phyloP scores from a whole-genome alignment of 2,329 filamentous ascomycete genomes.

The Myriosclerotinia duriaeana region DNA sequence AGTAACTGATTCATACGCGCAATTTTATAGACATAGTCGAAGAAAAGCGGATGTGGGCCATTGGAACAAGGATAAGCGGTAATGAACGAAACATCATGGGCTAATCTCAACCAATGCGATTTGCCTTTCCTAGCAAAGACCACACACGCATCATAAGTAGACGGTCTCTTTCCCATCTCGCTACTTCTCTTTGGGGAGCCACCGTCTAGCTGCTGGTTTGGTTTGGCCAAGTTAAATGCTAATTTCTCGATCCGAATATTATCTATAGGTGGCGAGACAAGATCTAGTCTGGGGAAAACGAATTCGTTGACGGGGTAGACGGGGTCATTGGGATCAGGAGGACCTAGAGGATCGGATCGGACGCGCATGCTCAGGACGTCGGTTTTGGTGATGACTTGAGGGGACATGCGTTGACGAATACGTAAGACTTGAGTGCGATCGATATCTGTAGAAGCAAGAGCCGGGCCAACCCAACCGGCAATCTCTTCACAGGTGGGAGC shows the following conservation, averaged over 20 bases:
- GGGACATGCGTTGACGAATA: constrained; percentile 60
- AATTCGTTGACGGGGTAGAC: constrained; percentile 68
- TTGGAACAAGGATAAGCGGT: constrained; percentile 63
- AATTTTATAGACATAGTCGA: constrained; percentile 63
- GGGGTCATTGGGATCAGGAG: constrained; percentile 48
- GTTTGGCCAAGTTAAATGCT: constrained; percentile 39
- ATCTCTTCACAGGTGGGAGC: constrained; percentile 69
- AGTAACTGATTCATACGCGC: constrained; percentile 65
- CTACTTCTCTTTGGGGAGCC: constrained; percentile 12
- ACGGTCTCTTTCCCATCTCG: constrained; percentile 40
- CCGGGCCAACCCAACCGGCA: constrained; percentile 73
- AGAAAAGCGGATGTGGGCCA: constrained; percentile 69
- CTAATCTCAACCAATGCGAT: constrained; percentile 62
- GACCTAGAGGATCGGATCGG: constrained; percentile 68
- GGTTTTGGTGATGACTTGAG: constrained; percentile 54
- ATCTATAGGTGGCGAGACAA: constrained; percentile 55
- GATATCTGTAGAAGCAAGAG: constrained; percentile 65
- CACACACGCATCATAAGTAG: constrained; percentile 59
- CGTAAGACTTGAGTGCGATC: constrained; percentile 68
- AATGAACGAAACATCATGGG: constrained; percentile 65
- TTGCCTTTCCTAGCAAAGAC: constrained; percentile 63
- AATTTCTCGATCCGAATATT: constrained; percentile 69
- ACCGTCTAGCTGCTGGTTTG: not conserved
- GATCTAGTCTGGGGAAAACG: constrained; percentile 53
- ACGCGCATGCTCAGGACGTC: constrained; percentile 66